Evolutionary conservation across 805 yeast genomes (phyloP), one percentile per base, ranked within the genome.

Genomic region (Candida quercuum): DNA sequence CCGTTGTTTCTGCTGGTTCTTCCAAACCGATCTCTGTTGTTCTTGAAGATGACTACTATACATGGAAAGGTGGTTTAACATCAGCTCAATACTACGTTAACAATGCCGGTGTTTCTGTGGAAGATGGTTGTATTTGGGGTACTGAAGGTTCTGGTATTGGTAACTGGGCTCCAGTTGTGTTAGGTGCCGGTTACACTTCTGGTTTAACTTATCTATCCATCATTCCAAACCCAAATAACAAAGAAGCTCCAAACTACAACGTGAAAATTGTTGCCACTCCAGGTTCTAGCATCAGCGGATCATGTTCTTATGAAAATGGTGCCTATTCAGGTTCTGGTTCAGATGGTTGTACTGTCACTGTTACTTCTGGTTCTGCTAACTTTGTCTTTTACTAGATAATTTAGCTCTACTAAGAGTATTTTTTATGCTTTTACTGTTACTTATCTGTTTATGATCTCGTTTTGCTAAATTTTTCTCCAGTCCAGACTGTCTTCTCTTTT

Each of bases 71-170:
- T 40, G 70, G 73, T 59, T 64, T 70, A 51, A 91, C 99, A 30
- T 87, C 97, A 39, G 82, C 96, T 45, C 99, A 91, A 72, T 93
- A 86, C 77, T 91, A 91, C 67, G 97, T 91, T 47, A 91, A 91
- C 79, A 78, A 91, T 57, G 96, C 96, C 38, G 98, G 98, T 73
- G 87, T 88, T 51, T 73, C 86, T 37, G 72, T 71, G 58, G 83
- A 81, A 62, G 93, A 89, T 46, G 98, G 97, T 54, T 91, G 99
- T 72, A 64, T 84, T 52, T 91, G 99, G 99, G 95, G 97, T 62
- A 60, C 76, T 37, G 53, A 71, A 6, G 86, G 86, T 47, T 72
- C 89, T 27, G 83, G 81, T 54, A 65, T 85, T 48, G 99, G 99
- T 69, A 91, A 91, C 85, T 91, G 96, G 97, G 95, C 98, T 48